Evolutionary conservation across 441 rosid genomes (phyloP).

Genomic region (Populus tomentosa): DNA sequence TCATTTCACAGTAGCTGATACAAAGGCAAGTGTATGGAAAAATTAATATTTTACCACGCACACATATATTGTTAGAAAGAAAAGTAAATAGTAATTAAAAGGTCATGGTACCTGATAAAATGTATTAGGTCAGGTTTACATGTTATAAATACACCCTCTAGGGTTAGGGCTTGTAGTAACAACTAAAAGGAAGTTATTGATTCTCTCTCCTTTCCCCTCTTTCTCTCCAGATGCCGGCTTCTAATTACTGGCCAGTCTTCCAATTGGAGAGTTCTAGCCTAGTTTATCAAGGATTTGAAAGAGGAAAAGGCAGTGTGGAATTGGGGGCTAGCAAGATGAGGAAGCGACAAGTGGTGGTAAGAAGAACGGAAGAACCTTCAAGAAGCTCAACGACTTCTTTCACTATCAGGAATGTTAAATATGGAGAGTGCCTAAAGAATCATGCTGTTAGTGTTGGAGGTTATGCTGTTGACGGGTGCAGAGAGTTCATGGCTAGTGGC

Average conservation of each 20-base stretch:
- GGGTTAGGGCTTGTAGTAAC: slow-evolving; percentile 66
- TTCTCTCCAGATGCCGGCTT: not conserved
- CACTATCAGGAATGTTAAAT: slow-evolving; percentile 46
- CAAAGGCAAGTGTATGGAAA: slow-evolving; percentile 1
- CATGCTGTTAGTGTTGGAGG: slow-evolving; percentile 89
- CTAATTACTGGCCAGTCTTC: not conserved
- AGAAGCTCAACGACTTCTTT: slow-evolving; percentile 31
- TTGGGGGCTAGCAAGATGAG: slow-evolving; percentile 34
- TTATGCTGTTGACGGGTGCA: slow-evolving; percentile 92
- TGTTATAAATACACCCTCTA: slow-evolving; percentile 51
- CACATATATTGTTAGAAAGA: not conserved
- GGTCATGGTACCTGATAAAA: not conserved
- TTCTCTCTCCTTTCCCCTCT: not conserved
- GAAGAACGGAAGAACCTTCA: slow-evolving; percentile 56
- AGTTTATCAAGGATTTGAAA: slow-evolving; percentile 13
- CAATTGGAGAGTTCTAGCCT: slow-evolving; percentile 14
- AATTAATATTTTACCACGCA: not conserved
- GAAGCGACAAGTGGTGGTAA: slow-evolving; percentile 65
- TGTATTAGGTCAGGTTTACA: not conserved
- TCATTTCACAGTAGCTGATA: slow-evolving; percentile 30
- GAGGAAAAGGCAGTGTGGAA: slow-evolving; percentile 2
- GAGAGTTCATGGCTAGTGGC: slow-evolving; percentile 84
- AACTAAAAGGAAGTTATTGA: slow-evolving; percentile 2
- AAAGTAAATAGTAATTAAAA: not conserved
- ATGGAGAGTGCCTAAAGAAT: slow-evolving; percentile 93